Base-by-base conservation (phyloP, 1,139 yeast species). In the Candida freyschussii region DNA sequence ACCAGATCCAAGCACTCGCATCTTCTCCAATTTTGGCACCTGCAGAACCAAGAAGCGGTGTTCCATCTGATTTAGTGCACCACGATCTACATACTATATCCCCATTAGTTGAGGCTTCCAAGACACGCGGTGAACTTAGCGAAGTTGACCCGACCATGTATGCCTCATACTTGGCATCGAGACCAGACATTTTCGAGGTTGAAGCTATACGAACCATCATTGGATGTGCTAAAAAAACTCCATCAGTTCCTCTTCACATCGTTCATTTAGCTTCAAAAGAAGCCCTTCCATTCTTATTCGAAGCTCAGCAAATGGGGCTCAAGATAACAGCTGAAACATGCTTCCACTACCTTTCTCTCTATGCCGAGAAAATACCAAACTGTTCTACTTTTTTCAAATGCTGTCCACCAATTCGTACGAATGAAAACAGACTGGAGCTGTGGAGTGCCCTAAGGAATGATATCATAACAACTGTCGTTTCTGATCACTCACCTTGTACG, bases 401-500 rank as follows among this genome's bases (percentile, higher is more conserved):
- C 58, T 87, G 96, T 58, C 97, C 97, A 3, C 97, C 97, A 6
- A 86, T 89, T 45, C 71, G 96, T 46, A 66, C 82, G 2, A 76
- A 79, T 41, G 67, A 67, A 28, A 89, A 87, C 59, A 69, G 91
- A 45, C 64, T 69, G 31, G 63, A 71, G 30, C 67, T 89, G 29
- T 89, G 96, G 96, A 63, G 68, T 32, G 96, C 91, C 0, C 63
- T 89, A 31, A 57, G 74, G 33, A 65, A 67, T 22, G 77, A 75
- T 22, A 63, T 78, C 25, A 79, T 89, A 43, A 72, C 84, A n/a
- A 78, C 95, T 2, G 93, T 87, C 9, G 96, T 89, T 3, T 82
- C 94, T 11, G 97, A 89, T 55, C 97, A 89, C 60, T 85, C 95
- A 3, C 97, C 96, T 6, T 89, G 97, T 60, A 85, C 95, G 0